These are phyloP conservation scores for Rhizopogon vesiculosus DNA, from an alignment of 768 basidiomycete genomes.

Conservation along the genomic window DNA sequence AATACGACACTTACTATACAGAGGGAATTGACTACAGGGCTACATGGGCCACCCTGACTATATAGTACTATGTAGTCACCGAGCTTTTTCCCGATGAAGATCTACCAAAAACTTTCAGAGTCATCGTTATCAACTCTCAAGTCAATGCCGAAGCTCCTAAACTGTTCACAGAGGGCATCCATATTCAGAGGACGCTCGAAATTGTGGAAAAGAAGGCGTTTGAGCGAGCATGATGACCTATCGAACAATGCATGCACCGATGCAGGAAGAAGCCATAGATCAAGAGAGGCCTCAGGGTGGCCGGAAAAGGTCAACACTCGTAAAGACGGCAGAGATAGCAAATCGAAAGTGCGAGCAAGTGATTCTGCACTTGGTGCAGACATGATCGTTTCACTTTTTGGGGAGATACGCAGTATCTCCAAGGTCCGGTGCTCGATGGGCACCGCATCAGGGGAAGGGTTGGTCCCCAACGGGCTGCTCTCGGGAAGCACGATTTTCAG, in stretches of 20 bases:
- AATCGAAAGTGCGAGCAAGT: constrained; percentile 16
- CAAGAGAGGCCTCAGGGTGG: background rate
- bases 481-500: constrained; percentile 12
- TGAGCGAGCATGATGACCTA: background rate
- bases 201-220: background rate
- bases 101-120: too few relatives aligned
- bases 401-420: constrained; percentile 8
- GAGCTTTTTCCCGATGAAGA: too few relatives aligned
- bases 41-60: too few relatives aligned
- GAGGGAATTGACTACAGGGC: too few relatives aligned
- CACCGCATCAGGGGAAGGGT: background rate
- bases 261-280: constrained; percentile 10
- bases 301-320: constrained; percentile 9
- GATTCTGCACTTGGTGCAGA: constrained; percentile 11
- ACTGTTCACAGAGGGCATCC: background rate
- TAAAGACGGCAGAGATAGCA: constrained; percentile 15
- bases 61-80: too few relatives aligned
- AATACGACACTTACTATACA: too few relatives aligned
- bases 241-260: background rate
- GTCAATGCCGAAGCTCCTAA: background rate
- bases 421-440: constrained; percentile 1
- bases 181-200: background rate
- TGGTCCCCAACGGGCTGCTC: background rate
- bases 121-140: background rate
- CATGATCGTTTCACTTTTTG: constrained; percentile 14